Base-by-base conservation (phyloP, 1,284 basidiomycete genomes). In the Rhodotorula sp. region DNA sequence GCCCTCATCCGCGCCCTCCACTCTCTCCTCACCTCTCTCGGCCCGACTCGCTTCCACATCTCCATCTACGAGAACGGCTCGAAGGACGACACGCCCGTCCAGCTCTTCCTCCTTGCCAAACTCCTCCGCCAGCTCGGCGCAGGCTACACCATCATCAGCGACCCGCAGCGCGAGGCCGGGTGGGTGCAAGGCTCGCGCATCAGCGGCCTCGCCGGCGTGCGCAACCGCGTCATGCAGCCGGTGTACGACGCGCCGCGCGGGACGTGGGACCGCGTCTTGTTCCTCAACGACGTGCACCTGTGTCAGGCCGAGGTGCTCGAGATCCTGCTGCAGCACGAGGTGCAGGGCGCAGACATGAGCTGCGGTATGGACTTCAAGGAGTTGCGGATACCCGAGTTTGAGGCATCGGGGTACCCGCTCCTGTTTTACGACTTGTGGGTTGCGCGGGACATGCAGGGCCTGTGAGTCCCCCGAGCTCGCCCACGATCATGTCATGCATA, bases 251-350 rank as follows among this genome's bases (percentile, higher is more conserved):
- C 71, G 19, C 78, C 79, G 17, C 58, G 68, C 45, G 72, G 79
- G 13, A 67, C 78, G 8, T 82, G 81, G 23, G 82, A 83, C 68
- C 78, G 79, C 8, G 76, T 84, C 34, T 61, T 84, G 1, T 83
- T 80, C 75, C 79, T 83, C 77, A 84, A 84, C 78, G 83, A 84
- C 73, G 82, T 84, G 25, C 81, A 82, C 62, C 77, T 82, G 62
- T 81, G 80, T 61, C 81, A 82, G 12, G 73, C 78, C 25, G 83
- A 84, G 67, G 77, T 82, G 55, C 76, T 83, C 59, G 83, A 84
- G 73, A 73, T 84, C 59, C 74, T 84, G 66, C 80, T 83, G 60
- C 81, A 83, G 77, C 81, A 84, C 72, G 78, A 81, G 67, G 74
- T 67, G 66, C 81, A 83, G 75, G 78, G 80, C 63, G 82, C 83